phyloP scores from a whole-genome alignment of 768 basidiomycete genomes.

The Daedaleopsis sinensis region DNA sequence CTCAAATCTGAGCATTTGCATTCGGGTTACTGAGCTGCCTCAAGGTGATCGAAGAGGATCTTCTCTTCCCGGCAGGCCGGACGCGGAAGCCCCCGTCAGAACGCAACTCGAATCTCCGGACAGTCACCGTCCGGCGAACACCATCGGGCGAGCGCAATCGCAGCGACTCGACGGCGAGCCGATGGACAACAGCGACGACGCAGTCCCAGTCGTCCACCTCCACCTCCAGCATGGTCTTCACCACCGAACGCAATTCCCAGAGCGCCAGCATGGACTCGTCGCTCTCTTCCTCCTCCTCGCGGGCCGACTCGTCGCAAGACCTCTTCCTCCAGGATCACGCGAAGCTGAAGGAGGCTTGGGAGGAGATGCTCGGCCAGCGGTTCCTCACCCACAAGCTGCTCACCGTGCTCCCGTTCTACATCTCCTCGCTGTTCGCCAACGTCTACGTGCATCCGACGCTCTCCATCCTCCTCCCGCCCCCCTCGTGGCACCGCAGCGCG shows the following conservation, averaged over 20 bases:
- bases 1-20: neutral
- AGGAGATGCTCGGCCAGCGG: constrained; percentile 60
- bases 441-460: constrained; percentile 51
- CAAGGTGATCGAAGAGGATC: constrained; percentile 75
- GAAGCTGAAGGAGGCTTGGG: constrained; percentile 64
- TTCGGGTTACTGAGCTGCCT: neutral
- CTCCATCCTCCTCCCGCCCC: constrained; percentile 56
- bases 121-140: neutral
- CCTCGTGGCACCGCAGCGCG: neutral
- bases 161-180: constrained; percentile 14
- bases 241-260: constrained; percentile 3
- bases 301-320: constrained; percentile 13
- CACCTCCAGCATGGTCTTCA: constrained; percentile 8
- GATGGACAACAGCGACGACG: constrained; percentile 1
- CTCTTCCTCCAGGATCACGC: constrained; percentile 58
- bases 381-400: constrained; percentile 58
- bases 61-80: constrained; percentile 57
- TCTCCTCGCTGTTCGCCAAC: constrained; percentile 58
- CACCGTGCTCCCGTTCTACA: constrained; percentile 68
- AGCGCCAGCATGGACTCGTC: constrained; percentile 9
- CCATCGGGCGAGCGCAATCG: constrained; percentile 7
- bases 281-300: constrained; percentile 6
- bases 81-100: constrained; percentile 5
- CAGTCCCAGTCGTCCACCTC: constrained; percentile 1
- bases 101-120: neutral